phyloP scores from a whole-genome alignment of 2,329 filamentous ascomycete genomes.

The Proliferodiscus dingleyae region DNA sequence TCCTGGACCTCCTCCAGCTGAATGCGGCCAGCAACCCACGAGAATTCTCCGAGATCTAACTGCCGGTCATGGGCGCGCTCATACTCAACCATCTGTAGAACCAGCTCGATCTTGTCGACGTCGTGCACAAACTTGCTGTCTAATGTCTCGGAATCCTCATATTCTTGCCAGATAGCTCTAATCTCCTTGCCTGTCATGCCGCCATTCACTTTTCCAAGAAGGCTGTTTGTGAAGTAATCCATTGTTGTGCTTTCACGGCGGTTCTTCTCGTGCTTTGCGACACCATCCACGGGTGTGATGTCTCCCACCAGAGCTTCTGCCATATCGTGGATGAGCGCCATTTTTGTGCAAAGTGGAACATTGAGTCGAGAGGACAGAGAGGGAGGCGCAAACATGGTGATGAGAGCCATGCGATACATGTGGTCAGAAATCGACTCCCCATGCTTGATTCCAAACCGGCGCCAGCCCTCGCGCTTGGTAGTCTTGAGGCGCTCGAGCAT shows the following conservation, averaged over 20 bases:
- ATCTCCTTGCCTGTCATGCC: conserved; percentile 67
- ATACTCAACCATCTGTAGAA: conserved; percentile 96
- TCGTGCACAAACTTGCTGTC: conserved; percentile 93
- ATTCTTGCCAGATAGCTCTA: conserved; percentile 84
- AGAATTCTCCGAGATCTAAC: conserved; percentile 81
- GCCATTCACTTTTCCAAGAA: conserved; percentile 73
- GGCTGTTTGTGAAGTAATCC: conserved; percentile 71
- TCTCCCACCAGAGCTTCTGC: conserved; percentile 92
- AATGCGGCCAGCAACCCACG: conserved; percentile 70
- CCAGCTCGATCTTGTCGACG: conserved; percentile 91
- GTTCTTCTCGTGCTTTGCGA: conserved; percentile 83
- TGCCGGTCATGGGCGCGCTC: conserved; percentile 64
- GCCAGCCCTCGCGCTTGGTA: conserved; percentile 93
- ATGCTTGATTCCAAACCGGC: conserved; percentile 71
- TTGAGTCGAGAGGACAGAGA: conserved; percentile 68
- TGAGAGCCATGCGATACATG: conserved; percentile 99
- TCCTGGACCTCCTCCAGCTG: conserved; percentile 70
- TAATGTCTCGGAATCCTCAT: conserved; percentile 78
- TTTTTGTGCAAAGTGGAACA: conserved; percentile 79
- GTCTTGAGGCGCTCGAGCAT: conserved; percentile 91
- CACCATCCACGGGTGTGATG: conserved; percentile 87
- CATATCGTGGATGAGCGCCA: conserved; percentile 98
- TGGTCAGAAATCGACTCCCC: conserved; percentile 95
- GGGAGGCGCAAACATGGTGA: conserved; percentile 85
- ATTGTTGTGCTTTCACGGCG: conserved; percentile 84